Evolutionary conservation across 148 eudicot genomes (phyloP).

Genomic region (Vaccinium macrocarpon): DNA sequence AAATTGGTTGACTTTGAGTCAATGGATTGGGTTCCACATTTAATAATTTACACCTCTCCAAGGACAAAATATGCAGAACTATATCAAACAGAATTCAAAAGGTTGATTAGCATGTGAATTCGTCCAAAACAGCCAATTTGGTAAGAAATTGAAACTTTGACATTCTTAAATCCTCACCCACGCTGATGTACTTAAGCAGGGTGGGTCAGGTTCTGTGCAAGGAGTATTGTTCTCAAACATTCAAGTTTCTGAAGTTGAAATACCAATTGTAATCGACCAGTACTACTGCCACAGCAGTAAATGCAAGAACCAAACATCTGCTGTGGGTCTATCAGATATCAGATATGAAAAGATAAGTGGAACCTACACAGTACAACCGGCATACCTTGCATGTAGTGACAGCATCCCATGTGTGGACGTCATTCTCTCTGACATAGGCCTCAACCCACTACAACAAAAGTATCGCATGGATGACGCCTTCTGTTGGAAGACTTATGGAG

Average conservation of each 20-base stretch:
- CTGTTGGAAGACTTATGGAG: slow-evolving; percentile 88
- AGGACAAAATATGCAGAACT: not conserved
- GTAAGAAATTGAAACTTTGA: not conserved
- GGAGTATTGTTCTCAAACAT: slow-evolving; percentile 76
- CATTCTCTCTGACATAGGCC: slow-evolving; percentile 56
- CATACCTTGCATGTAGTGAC: slow-evolving; percentile 90
- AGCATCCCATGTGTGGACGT: slow-evolving; percentile 73
- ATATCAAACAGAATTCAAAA: not conserved
- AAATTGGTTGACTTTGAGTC: not conserved
- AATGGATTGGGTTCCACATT: not conserved
- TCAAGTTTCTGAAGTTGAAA: slow-evolving; percentile 69
- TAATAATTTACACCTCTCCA: not conserved
- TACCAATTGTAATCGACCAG: slow-evolving; percentile 91
- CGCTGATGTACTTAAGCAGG: slow-evolving; percentile 39
- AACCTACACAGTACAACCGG: slow-evolving; percentile 87
- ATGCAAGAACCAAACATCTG: slow-evolving; percentile 80
- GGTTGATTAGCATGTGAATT: not conserved
- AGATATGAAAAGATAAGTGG: slow-evolving; percentile 70
- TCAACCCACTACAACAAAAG: slow-evolving; percentile 54
- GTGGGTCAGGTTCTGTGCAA: slow-evolving; percentile 89
- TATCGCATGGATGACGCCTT: slow-evolving; percentile 66
- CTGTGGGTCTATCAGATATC: slow-evolving; percentile 79
- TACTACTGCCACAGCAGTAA: slow-evolving; percentile 73
- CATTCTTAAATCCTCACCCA: not conserved
- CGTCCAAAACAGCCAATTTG: not conserved